A percentile compares a stretch with the other conserved stretches of the same genome.
These are phyloP conservation scores for Corymbia maculata DNA, from an alignment of 345 rosid genomes.

Conservation along the genomic window DNA sequence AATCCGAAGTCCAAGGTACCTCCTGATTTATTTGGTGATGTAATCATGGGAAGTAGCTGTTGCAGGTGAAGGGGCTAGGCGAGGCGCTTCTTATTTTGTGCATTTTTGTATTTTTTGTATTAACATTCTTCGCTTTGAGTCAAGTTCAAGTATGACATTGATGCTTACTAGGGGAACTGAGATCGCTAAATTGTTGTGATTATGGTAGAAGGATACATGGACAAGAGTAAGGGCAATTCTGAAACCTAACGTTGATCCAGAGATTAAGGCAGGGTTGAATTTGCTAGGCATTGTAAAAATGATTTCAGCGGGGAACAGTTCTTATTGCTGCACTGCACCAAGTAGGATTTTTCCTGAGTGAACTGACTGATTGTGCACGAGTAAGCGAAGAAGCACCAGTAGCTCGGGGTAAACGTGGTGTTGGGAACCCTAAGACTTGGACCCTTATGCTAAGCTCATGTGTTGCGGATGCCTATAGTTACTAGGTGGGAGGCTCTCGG, in stretches of 20 bases:
- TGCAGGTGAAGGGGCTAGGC: background rate
- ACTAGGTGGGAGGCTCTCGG: background rate
- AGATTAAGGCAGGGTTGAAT: background rate
- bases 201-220: background rate
- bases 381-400: background rate
- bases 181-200: background rate
- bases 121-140: background rate
- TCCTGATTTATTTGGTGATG: background rate
- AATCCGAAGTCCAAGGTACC: conserved; percentile 18
- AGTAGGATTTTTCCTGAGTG: background rate
- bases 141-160: background rate
- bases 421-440: background rate
- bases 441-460: background rate
- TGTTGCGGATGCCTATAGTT: background rate
- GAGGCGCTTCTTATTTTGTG: background rate
- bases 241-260: background rate
- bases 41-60: background rate
- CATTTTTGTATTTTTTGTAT: background rate
- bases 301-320: background rate
- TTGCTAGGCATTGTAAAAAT: background rate
- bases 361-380: background rate
- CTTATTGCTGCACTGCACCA: background rate
- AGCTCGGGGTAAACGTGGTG: background rate
- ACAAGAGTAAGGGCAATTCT: background rate
- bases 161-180: background rate